These are phyloP conservation scores for Umbellularia californica DNA, from an alignment of 164 flowering plant genomes.

Conservation along the genomic window DNA sequence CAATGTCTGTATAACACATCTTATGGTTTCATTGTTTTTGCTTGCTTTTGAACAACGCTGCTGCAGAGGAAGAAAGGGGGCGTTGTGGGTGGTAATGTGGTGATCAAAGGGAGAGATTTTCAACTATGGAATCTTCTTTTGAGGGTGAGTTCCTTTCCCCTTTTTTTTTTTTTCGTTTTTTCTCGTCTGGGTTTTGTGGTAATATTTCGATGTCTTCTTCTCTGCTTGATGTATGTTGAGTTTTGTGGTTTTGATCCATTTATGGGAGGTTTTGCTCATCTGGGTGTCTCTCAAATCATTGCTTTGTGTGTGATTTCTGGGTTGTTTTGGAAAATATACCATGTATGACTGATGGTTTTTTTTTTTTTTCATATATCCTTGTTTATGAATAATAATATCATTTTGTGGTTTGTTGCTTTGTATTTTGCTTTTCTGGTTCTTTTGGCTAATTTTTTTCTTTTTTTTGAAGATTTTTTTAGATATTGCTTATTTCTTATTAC, in stretches of 20 bases:
- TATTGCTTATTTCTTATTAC: background rate
- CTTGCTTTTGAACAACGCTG: background rate
- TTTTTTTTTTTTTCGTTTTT: background rate
- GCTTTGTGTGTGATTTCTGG: background rate
- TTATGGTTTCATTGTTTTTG: background rate
- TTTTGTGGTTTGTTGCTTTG: background rate
- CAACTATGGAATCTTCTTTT: conserved; percentile 36
- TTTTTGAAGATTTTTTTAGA: background rate
- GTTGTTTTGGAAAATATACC: background rate
- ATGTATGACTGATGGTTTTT: conserved; percentile 1
- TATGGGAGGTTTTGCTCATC: conserved; percentile 14
- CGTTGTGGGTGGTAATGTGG: conserved; percentile 37
- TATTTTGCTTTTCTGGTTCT: background rate
- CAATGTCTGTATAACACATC: background rate
- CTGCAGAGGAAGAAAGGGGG: conserved; percentile 27
- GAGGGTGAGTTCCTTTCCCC: conserved; percentile 29
- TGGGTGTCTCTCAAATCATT: conserved; percentile 10
- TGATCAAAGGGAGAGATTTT: conserved; percentile 9
- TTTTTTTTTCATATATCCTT: background rate
- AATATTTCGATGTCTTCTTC: background rate
- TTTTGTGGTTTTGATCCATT: conserved; percentile 1
- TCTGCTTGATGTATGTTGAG: background rate
- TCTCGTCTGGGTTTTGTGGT: conserved; percentile 7
- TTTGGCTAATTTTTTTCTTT: background rate
- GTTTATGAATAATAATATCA: no score